Evolutionary conservation across 352 stramenopile genomes (phyloP), one percentile per base, ranked within the genome.

Genomic region (Pythium myriotylum): DNA sequence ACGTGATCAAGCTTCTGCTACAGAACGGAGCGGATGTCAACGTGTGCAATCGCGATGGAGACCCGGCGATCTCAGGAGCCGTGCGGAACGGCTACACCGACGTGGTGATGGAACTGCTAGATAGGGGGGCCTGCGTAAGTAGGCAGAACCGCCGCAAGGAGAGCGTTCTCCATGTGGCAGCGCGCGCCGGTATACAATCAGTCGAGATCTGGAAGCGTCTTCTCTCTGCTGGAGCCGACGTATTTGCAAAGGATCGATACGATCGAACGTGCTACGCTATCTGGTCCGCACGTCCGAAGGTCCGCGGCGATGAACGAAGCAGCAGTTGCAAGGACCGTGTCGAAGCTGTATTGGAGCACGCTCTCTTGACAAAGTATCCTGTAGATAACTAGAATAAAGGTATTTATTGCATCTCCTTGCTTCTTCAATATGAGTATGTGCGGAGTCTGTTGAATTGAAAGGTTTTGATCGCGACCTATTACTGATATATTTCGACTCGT

Each of bases 81-180:
- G 58, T 74, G 6, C 57, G 67, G 35, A 64, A 74, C 26, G 61
- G 58, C 4, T 70, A 65, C 56, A 59, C 37, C 2, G 53, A 53
- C 24, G 57, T 58, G 0, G 59, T 70, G 19, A 29, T 45, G 3
- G 49, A 40, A 19, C 42, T 74, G 22, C 50, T 52, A 1, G 26
- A 37, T 23, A 6, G 26, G 13, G 35, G 49, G 1, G 42, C 27
- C 24, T 22, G 16, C n/a, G 23, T 47, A 4, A 20, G 29, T n/a
- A 42, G 16, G 35, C 26, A 17, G 16, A 62, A 68, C 19, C 43
- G 47, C 16, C 45, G 35, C 22, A 12, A 56, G 2, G 67, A 74
- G 56, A 74, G 40, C 9, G 48, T 74, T 19, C 48, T 74, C 12
- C 67, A 74, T 42, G 53, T 77, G 4, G 65, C 74, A 0, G 70